Conservation (phyloP, 2,329 filamentous ascomycete genomes). For the Beauveria scarabaeidicola region DNA sequence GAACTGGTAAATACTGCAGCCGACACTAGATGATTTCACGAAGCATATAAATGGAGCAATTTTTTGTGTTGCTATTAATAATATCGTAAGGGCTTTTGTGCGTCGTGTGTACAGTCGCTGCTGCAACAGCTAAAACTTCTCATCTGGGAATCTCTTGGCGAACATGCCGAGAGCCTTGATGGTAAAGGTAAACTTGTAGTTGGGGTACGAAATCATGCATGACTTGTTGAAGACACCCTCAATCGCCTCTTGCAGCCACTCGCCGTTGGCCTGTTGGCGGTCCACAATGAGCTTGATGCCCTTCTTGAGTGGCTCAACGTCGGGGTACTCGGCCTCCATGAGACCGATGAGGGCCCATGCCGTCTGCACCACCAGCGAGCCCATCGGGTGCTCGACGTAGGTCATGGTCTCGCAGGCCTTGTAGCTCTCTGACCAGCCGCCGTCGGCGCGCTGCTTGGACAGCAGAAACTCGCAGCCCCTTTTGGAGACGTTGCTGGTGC, state of each 20-base stretch:
- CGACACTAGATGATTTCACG: background rate
- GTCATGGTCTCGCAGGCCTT: conserved; percentile 67
- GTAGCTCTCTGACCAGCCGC: conserved; percentile 96
- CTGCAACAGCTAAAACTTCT: conserved; percentile 33
- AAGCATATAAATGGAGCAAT: conserved; percentile 2
- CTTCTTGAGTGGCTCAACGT: conserved; percentile 61
- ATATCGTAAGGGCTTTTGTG: background rate
- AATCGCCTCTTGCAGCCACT: conserved; percentile 92
- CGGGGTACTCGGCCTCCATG: conserved; percentile 73
- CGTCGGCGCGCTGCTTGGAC: conserved; percentile 75
- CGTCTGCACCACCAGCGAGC: conserved; percentile 88
- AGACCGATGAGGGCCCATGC: conserved; percentile 80
- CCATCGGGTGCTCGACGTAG: conserved; percentile 65
- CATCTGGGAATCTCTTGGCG: conserved; percentile 60
- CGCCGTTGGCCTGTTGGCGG: conserved; percentile 78
- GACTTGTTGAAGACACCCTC: conserved; percentile 99
- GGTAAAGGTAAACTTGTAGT: conserved; percentile 96
- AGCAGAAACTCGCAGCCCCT: conserved; percentile 80
- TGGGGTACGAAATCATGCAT: conserved; percentile 98
- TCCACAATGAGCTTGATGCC: conserved; percentile 76
- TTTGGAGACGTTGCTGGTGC: conserved; percentile 60
- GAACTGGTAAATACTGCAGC: background rate
- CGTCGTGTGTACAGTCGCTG: background rate
- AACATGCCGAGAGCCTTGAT: conserved; percentile 93
- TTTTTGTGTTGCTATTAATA: background rate